Conservation (phyloP, 2,329 filamentous ascomycete species). For the Fusarium miscanthi region DNA sequence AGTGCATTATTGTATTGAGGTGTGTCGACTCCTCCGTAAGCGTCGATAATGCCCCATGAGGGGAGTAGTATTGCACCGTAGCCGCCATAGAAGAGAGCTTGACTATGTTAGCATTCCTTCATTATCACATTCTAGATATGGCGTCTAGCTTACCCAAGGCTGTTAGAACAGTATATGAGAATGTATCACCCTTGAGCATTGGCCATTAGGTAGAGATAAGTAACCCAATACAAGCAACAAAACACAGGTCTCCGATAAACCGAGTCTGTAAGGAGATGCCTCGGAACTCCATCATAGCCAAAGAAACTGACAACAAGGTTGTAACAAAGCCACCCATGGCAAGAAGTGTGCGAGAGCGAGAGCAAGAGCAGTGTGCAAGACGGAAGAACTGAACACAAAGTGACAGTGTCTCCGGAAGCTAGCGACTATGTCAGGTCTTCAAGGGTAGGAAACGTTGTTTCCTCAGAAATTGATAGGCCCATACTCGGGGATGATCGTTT, state of each 20-base stretch:
- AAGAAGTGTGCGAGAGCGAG: conserved; percentile 2
- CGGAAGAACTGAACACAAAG: not conserved
- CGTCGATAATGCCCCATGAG: conserved; percentile 34
- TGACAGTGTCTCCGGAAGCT: not conserved
- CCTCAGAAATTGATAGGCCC: not conserved
- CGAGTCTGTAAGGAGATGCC: conserved; percentile 40
- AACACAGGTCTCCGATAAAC: conserved; percentile 45
- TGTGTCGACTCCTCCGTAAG: conserved; percentile 35
- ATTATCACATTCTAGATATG: not conserved
- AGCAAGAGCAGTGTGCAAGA: not conserved
- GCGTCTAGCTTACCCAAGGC: conserved; percentile 37
- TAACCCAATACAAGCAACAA: conserved; percentile 42
- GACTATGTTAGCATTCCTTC: not conserved
- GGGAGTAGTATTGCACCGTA: conserved; percentile 42
- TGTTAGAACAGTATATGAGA: conserved; percentile 43
- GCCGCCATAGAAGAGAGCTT: conserved; percentile 44
- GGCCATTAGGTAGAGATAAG: conserved; percentile 45
- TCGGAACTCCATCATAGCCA: conserved; percentile 45
- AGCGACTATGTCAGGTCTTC: not conserved
- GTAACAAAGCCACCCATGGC: conserved; percentile 46
- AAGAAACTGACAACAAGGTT: conserved; percentile 39
- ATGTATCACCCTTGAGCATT: conserved; percentile 43
- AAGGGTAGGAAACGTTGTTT: not conserved
- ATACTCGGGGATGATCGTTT: not conserved
- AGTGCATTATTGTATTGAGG: conserved; percentile 42